Evolutionary conservation across 129 eudicot species (phyloP).

Genomic region (Cynara cardunculus): DNA sequence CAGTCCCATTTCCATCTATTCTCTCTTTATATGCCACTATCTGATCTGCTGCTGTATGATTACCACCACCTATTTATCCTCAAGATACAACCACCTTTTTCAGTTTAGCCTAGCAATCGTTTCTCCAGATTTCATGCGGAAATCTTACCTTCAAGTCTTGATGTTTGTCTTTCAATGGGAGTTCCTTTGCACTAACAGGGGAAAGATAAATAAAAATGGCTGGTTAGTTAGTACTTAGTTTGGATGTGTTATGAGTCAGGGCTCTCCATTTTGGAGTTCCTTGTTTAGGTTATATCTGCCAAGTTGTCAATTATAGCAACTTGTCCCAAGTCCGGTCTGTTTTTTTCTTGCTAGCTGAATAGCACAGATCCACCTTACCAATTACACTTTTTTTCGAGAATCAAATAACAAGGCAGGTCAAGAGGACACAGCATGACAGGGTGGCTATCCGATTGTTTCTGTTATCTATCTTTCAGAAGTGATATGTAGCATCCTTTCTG

Average conservation of each 20-base stretch:
- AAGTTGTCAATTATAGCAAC: neutral
- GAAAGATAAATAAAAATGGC: neutral
- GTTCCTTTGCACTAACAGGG: neutral
- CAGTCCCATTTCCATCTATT: constrained; percentile 2
- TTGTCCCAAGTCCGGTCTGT: neutral
- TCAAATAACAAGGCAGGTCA: neutral
- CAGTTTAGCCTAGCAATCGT: no score
- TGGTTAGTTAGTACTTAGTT: neutral
- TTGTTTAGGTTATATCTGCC: neutral
- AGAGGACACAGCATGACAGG: neutral
- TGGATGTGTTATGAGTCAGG: neutral
- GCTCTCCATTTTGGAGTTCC: neutral
- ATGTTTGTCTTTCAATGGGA: no score
- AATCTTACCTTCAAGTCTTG: no score
- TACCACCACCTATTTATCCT: no score
- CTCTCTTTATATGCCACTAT: neutral
- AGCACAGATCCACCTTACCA: neutral
- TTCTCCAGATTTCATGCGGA: no score
- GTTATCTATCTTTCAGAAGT: no score
- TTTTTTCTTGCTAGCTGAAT: neutral
- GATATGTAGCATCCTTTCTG: no score
- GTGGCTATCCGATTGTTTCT: neutral
- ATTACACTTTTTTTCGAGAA: neutral
- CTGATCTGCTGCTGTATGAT: neutral
- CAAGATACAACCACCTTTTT: no score